Evolutionary conservation across 2,329 filamentous ascomycete genomes (phyloP), one percentile per base, ranked within the genome.

Genomic region (Mariannaea elegans): DNA sequence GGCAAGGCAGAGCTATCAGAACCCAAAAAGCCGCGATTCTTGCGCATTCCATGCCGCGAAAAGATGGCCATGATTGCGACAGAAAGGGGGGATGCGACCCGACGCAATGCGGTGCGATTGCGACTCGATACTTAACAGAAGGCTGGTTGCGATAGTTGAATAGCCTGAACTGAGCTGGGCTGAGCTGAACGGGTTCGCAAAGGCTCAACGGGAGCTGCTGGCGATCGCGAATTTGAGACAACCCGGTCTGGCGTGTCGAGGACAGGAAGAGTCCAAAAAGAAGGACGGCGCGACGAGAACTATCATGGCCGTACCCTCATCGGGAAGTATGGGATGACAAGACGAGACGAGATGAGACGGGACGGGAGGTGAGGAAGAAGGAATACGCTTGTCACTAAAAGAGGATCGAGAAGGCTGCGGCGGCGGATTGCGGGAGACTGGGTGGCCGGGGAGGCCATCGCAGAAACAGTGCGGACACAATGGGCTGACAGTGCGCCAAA

Each of bases 1-100:
- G 81, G 69, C 38, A 84, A 71, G n/a, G 80, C 82, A 61, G 81
- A 82, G 71, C 80, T 83, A 67, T 84, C 80, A 36, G 75, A 74
- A 62, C 82, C 82, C 44, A 84, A 72, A 61, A 82, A 84, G 38
- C 82, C 82, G 58, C 82, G 80, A 61, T 84, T 84, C 46, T 73
- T 75, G 59, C 70, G 72, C 59, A 72, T 58, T 14, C 69, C 63
- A 51, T 71, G 62, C 50, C 60, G 65, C 44, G 71, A 68, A 54
- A 74, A 67, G 47, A 70, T 62, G 57, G 70, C 65, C 75, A 77
- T 77, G 58, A 61, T 64, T 58, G 62, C 49, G 59, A 63, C 49
- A 39, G 62, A 24, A 45, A 39, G 56, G 39, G 53, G 48, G 41
- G 58, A 48, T 64, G 63, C n/a, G 36, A 38, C 12, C 10, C 58